These are phyloP conservation scores for Mikania micrantha DNA, from an alignment of 129 eudicot species.

Conservation along the genomic window DNA sequence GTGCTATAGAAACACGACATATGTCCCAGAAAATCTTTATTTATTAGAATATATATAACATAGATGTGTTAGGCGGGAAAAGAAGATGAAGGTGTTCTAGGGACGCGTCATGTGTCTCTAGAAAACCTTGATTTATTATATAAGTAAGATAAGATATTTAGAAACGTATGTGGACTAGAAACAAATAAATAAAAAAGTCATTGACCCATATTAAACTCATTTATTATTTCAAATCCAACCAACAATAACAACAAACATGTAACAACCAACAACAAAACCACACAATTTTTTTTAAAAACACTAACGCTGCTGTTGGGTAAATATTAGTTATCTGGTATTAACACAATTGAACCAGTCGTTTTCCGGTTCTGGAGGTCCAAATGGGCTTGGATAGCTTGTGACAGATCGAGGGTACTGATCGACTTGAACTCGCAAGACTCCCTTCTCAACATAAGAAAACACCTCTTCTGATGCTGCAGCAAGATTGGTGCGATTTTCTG, in stretches of 20 bases:
- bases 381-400: conserved; percentile 59
- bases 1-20: no score
- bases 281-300: background rate
- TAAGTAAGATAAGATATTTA: no score
- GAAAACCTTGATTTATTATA: no score
- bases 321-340: conserved; percentile 34
- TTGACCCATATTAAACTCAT: no score
- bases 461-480: conserved; percentile 43
- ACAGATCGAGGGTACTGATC: conserved; percentile 51
- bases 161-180: no score
- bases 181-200: no score
- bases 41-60: no score
- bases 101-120: no score
- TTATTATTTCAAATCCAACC: no score
- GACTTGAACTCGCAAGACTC: conserved; percentile 37
- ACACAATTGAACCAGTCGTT: conserved; percentile 44
- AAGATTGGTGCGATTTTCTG: conserved; percentile 30
- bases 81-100: no score
- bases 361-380: conserved; percentile 44
- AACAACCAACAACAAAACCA: background rate
- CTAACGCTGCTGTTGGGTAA: background rate
- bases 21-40: no score
- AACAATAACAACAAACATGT: background rate
- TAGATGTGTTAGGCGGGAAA: no score
- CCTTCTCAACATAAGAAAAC: conserved; percentile 33